These are phyloP conservation scores for Zymoseptoria brevis DNA, from an alignment of 2,329 filamentous ascomycete genomes.

Conservation along the genomic window DNA sequence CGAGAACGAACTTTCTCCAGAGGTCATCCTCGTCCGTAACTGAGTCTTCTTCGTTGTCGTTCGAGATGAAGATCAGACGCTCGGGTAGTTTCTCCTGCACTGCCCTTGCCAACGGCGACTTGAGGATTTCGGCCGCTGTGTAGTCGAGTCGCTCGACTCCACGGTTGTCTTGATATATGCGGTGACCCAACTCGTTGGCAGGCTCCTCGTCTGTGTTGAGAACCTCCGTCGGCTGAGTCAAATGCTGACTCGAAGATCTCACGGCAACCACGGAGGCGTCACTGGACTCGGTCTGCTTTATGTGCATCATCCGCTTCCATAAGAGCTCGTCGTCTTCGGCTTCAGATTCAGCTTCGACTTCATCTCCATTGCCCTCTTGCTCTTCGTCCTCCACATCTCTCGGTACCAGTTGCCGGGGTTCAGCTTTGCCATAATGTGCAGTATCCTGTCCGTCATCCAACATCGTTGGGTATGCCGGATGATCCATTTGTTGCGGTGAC, in stretches of 20 bases:
- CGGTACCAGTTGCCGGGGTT: background rate
- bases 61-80: background rate
- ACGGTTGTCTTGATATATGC: background rate
- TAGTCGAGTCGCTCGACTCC: background rate
- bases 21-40: conserved; percentile 9
- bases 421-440: background rate
- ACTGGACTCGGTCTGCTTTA: conserved; percentile 8
- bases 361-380: conserved; percentile 18
- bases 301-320: conserved; percentile 12
- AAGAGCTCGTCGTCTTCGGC: conserved; percentile 7
- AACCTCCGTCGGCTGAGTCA: background rate
- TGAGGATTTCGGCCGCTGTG: background rate
- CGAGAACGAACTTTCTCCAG: conserved; percentile 21
- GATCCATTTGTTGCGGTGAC: background rate
- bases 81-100: background rate
- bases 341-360: conserved; percentile 6
- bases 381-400: background rate
- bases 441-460: background rate
- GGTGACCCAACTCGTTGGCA: background rate
- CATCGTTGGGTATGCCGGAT: background rate
- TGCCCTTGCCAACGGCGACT: background rate
- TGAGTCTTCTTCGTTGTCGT: background rate
- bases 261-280: conserved; percentile 15
- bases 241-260: conserved; percentile 8
- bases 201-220: background rate